A percentile compares a stretch with the other conserved stretches of the same genome.
These are phyloP conservation scores for Pseudogymnoascus sp. DNA, from an alignment of 2,329 filamentous ascomycete species.

Conservation along the genomic window DNA sequence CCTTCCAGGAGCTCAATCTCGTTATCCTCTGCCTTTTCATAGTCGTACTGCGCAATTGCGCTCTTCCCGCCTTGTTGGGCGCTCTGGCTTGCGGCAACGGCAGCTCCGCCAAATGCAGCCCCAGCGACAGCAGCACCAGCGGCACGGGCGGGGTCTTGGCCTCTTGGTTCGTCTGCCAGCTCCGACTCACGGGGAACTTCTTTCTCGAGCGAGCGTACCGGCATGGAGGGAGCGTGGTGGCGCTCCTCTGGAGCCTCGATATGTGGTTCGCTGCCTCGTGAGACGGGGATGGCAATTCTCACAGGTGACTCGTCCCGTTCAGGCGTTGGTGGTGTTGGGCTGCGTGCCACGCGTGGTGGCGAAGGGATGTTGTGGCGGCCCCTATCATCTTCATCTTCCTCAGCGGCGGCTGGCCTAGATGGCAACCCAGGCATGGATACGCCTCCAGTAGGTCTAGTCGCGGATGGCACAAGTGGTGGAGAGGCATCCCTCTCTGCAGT, in stretches of 20 bases:
- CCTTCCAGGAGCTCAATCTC: conserved; percentile 88
- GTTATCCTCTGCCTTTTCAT: conserved; percentile 96
- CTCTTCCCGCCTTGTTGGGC: conserved; percentile 52
- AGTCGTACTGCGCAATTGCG: conserved; percentile 85
- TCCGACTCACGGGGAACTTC: conserved; percentile 58
- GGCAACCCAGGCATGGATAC: conserved; percentile 75
- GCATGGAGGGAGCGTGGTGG: conserved; percentile 50
- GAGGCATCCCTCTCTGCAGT: conserved; percentile 30
- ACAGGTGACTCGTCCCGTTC: conserved; percentile 64
- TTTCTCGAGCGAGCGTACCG: conserved; percentile 54
- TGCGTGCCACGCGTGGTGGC: conserved; percentile 33
- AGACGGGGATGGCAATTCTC: conserved; percentile 78
- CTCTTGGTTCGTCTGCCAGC: conserved; percentile 52
- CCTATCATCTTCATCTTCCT: conserved; percentile 45
- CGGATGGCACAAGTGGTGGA: conserved; percentile 30
- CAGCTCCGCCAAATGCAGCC: conserved; percentile 35
- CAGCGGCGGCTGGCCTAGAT: conserved; percentile 46
- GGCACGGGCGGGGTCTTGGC: conserved; percentile 52
- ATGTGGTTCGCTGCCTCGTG: conserved; percentile 50
- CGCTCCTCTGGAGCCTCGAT: conserved; percentile 45
- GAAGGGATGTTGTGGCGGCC: conserved; percentile 34
- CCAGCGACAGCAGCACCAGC: conserved; percentile 49
- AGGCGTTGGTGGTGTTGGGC: conserved; percentile 37
- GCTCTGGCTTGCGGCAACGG: conserved; percentile 36
- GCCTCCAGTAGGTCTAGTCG: conserved; percentile 60